These are phyloP conservation scores for Vigna hirtella DNA, from an alignment of 306 rosid species.

Conservation along the genomic window DNA sequence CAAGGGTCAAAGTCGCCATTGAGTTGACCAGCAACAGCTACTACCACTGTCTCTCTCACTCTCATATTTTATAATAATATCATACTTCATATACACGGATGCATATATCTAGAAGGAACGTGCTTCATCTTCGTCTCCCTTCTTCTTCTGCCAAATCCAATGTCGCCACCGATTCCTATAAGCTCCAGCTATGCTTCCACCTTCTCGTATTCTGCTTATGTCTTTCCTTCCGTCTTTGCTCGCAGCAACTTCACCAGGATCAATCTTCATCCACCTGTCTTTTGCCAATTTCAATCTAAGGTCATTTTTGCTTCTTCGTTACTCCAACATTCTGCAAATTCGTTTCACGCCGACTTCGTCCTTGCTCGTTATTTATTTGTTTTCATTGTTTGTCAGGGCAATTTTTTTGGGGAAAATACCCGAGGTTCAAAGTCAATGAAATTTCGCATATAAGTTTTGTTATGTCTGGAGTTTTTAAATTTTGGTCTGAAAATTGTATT, in stretches of 20 bases:
- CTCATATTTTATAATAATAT: not conserved
- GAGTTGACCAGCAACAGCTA: not conserved
- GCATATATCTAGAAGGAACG: not conserved
- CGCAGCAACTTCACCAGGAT: slow-evolving; percentile 27
- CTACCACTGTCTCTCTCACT: not conserved
- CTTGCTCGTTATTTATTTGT: too few relatives aligned
- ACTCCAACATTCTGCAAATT: not conserved
- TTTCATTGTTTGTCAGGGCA: not conserved
- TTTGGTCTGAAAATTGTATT: not conserved
- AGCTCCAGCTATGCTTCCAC: slow-evolving; percentile 30
- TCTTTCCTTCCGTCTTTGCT: slow-evolving; percentile 36
- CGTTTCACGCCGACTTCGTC: not conserved
- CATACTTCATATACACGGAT: not conserved
- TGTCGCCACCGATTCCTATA: slow-evolving; percentile 33
- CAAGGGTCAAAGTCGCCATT: not conserved
- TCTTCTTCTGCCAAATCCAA: slow-evolving; percentile 25
- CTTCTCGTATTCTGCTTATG: slow-evolving; percentile 36
- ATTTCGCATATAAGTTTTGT: not conserved
- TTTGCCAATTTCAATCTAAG: slow-evolving; percentile 44
- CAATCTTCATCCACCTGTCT: slow-evolving; percentile 32
- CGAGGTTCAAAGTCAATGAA: slow-evolving; percentile 11
- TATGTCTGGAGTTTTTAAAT: not conserved
- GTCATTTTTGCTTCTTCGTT: slow-evolving; percentile 27
- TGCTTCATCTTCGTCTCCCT: slow-evolving; percentile 33
- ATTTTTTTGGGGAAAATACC: not conserved